Evolutionary conservation across 2,329 filamentous ascomycete species (phyloP).

Genomic region (Orbilia javanica): DNA sequence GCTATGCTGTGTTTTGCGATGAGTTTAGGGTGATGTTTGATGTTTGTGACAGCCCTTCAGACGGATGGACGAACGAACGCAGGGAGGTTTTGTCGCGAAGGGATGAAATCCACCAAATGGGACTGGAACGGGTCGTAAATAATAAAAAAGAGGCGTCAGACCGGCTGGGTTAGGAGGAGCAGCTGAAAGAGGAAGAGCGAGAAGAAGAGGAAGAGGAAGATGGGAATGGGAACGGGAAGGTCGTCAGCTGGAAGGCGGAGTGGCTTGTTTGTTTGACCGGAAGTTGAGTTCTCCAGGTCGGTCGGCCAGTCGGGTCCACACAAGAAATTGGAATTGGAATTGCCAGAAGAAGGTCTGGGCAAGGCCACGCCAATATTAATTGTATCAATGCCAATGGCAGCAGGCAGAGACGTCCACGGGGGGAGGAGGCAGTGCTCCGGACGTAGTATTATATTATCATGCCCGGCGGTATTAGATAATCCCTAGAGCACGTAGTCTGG

Average conservation of each 20-base stretch:
- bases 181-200: background rate
- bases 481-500: no score
- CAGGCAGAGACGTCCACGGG: background rate
- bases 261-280: background rate
- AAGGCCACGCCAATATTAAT: background rate
- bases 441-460: background rate
- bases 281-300: conserved; percentile 15
- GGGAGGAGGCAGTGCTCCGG: background rate
- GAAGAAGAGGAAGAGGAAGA: background rate
- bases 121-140: background rate
- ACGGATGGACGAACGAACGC: background rate
- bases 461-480: conserved; percentile 3
- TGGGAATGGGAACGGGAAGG: conserved; percentile 1
- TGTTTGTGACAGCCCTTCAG: conserved; percentile 10
- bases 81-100: background rate
- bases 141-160: conserved; percentile 13
- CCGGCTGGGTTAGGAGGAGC: conserved; percentile 16
- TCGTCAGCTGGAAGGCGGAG: conserved; percentile 26
- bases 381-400: background rate
- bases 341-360: conserved; percentile 24
- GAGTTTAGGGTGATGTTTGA: conserved; percentile 21
- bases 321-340: conserved; percentile 29
- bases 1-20: conserved; percentile 26
- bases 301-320: conserved; percentile 7
- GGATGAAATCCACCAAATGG: background rate